Percentiles rank a stretch among this genome's conserved stretches.
phyloP scores from a whole-genome alignment of 352 stramenopile species.

The Globisporangium carolinianum region DNA sequence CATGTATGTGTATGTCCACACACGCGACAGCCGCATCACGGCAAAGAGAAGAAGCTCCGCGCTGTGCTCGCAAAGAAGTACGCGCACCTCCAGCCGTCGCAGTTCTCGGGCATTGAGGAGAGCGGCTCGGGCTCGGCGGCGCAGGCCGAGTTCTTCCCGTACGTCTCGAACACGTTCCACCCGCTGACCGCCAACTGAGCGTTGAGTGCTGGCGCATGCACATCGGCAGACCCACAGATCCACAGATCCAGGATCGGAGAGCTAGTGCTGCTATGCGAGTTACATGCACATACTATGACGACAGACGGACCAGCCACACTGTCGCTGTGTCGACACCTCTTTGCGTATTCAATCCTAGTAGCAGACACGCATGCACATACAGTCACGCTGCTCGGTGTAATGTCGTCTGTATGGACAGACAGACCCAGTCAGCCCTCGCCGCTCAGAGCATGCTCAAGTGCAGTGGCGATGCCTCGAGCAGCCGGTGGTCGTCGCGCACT shows the following conservation, averaged over 20 bases:
- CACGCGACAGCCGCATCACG: conserved; percentile 41
- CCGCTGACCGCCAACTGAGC: conserved; percentile 28
- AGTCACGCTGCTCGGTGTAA: not conserved
- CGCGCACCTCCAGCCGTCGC: conserved; percentile 72
- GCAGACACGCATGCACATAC: not conserved
- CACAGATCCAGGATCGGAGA: no score
- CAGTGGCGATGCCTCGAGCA: conserved; percentile 20
- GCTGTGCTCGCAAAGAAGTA: conserved; percentile 80
- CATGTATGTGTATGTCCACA: not conserved
- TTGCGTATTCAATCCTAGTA: no score
- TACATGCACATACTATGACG: no score
- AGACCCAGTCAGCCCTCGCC: not conserved
- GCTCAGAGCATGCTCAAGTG: conserved; percentile 43
- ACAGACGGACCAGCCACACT: no score
- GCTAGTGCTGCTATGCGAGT: no score
- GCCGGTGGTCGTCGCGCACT: conserved; percentile 28
- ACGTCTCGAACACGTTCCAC: conserved; percentile 78
- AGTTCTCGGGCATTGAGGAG: conserved; percentile 79
- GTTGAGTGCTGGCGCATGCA: not conserved
- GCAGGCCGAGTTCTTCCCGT: conserved; percentile 76
- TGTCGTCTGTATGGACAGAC: no score
- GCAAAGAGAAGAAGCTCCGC: conserved; percentile 83
- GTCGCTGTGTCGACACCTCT: no score
- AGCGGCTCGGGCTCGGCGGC: conserved; percentile 34
- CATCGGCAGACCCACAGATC: not conserved